phyloP scores from a whole-genome alignment of 2,329 filamentous ascomycete species.

The Didymellaceae sp. region DNA sequence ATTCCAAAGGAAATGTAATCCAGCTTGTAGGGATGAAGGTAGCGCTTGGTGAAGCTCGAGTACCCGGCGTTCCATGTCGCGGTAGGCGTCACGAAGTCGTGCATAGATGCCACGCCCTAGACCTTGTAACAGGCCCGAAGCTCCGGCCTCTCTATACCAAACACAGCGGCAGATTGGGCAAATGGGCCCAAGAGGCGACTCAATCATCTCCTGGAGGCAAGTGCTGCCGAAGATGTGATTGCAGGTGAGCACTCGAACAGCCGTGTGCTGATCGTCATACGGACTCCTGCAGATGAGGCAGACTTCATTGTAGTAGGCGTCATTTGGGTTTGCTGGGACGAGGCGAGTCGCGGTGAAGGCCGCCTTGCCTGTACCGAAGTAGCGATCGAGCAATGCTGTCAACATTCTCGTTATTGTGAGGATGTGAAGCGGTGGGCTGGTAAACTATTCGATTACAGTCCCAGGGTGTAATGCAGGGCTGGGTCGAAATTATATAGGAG shows the following conservation, averaged over 20 bases:
- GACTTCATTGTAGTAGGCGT: not conserved
- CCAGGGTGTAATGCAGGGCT: too few relatives aligned
- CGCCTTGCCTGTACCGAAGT: not conserved
- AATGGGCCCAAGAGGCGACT: not conserved
- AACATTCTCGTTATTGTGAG: too few relatives aligned
- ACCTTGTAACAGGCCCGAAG: not conserved
- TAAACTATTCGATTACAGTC: too few relatives aligned
- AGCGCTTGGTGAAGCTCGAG: too few relatives aligned
- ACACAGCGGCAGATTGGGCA: not conserved
- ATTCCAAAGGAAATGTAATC: not conserved
- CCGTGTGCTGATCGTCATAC: not conserved
- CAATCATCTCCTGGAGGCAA: not conserved
- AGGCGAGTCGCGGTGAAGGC: not conserved
- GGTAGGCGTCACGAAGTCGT: too few relatives aligned
- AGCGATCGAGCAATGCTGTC: not conserved
- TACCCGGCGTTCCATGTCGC: too few relatives aligned
- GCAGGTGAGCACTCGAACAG: not conserved
- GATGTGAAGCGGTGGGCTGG: too few relatives aligned
- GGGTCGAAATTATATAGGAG: too few relatives aligned
- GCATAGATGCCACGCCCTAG: too few relatives aligned
- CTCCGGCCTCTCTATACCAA: too few relatives aligned
- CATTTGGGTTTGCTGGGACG: not conserved
- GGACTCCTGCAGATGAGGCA: not conserved
- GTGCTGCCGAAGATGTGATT: not conserved
- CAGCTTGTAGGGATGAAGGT: too few relatives aligned